These are phyloP conservation scores for Sarcomyxa edulis DNA, from an alignment of 768 basidiomycete genomes.

Conservation along the genomic window DNA sequence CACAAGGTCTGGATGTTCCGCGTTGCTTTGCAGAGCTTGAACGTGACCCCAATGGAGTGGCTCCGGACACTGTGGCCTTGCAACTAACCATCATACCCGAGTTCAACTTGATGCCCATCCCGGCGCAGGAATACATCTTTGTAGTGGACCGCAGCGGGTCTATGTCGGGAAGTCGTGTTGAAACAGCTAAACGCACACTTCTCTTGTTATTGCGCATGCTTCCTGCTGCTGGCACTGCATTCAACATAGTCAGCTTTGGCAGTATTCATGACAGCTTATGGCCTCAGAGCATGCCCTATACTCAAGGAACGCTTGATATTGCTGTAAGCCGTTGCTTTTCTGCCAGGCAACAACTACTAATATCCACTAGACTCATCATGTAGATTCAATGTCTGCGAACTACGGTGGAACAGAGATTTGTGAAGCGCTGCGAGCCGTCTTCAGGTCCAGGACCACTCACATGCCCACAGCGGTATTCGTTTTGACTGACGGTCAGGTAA, in stretches of 20 bases:
- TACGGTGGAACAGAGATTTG: slow-evolving; percentile 49
- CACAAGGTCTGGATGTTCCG: slow-evolving; percentile 45
- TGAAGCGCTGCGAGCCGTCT: slow-evolving; percentile 31
- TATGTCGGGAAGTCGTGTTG: slow-evolving; percentile 38
- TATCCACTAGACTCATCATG: slow-evolving; percentile 28
- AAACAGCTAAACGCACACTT: slow-evolving; percentile 43
- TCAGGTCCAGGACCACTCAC: slow-evolving; percentile 24
- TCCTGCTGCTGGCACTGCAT: slow-evolving; percentile 31
- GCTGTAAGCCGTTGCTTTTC: slow-evolving; percentile 28
- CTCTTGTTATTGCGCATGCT: slow-evolving; percentile 43
- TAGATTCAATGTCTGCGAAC: slow-evolving; percentile 34
- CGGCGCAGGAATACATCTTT: slow-evolving; percentile 54
- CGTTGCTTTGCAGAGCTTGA: slow-evolving; percentile 50
- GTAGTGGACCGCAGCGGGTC: slow-evolving; percentile 55
- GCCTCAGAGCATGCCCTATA: slow-evolving; percentile 25
- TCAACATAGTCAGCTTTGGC: slow-evolving; percentile 62
- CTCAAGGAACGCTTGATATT: slow-evolving; percentile 20
- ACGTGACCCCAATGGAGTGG: slow-evolving; percentile 14
- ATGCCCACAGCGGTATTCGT: slow-evolving; percentile 48
- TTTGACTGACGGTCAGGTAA: slow-evolving; percentile 53
- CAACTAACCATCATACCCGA: slow-evolving; percentile 53
- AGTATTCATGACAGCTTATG: slow-evolving; percentile 23
- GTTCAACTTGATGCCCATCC: slow-evolving; percentile 34
- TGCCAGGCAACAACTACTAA: not conserved
- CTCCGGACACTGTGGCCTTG: slow-evolving; percentile 36